phyloP scores from a whole-genome alignment of 2,329 filamentous ascomycete species.

The Ophiostoma montium region DNA sequence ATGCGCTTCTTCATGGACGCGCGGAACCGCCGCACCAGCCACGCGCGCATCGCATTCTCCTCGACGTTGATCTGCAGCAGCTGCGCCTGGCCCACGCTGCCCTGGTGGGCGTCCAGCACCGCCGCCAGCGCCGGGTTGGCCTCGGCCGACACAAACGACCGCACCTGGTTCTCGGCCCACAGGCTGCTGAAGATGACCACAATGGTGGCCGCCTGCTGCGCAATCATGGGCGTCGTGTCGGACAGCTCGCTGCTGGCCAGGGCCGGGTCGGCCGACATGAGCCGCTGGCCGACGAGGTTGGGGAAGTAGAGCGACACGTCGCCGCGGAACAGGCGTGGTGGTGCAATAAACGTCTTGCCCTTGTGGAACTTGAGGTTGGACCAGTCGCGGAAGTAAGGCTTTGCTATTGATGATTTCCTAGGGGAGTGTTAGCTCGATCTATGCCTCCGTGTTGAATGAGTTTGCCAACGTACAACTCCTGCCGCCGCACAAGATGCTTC shows the following conservation, averaged over 20 bases:
- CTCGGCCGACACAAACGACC: constrained; percentile 51
- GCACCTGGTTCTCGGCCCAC: constrained; percentile 75
- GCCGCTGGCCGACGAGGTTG: constrained; percentile 70
- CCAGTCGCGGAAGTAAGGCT: constrained; percentile 95
- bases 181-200: constrained; percentile 68
- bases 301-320: constrained; percentile 85
- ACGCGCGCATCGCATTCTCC: constrained; percentile 56
- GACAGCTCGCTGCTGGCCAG: constrained; percentile 41
- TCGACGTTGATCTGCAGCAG: constrained; percentile 80
- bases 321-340: constrained; percentile 67
- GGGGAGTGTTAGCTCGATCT: neutral
- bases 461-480: constrained; percentile 49
- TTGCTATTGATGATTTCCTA: constrained; percentile 45
- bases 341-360: constrained; percentile 84
- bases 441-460: too few species aligned
- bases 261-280: constrained; percentile 40
- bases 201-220: constrained; percentile 43
- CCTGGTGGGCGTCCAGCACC: constrained; percentile 38
- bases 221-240: constrained; percentile 63
- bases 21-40: constrained; percentile 43
- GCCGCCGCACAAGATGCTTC: constrained; percentile 63
- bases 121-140: constrained; percentile 57
- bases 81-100: constrained; percentile 35
- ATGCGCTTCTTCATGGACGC: constrained; percentile 36
- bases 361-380: constrained; percentile 67